Evolutionary conservation across 805 yeast species (phyloP).

Genomic region (Yarrowia bubula): DNA sequence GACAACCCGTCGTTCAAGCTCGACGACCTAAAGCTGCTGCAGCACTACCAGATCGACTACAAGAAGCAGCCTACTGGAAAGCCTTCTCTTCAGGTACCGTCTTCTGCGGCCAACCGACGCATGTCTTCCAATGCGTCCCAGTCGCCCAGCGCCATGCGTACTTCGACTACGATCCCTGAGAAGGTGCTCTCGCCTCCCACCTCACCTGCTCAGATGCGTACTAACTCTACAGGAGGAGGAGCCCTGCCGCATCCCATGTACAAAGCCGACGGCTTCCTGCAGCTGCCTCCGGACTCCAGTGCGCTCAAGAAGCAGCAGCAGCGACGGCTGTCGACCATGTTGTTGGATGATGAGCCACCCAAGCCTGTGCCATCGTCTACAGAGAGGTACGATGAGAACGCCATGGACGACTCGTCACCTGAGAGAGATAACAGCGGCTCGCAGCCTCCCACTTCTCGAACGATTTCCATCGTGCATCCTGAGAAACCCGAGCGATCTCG

Average conservation of each 20-base stretch:
- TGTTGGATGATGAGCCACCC: slow-evolving; percentile 15
- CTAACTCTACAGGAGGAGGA: slow-evolving; percentile 9
- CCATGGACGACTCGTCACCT: slow-evolving; percentile 19
- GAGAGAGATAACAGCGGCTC: slow-evolving; percentile 17
- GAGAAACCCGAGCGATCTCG: slow-evolving; percentile 21
- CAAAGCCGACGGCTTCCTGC: slow-evolving; percentile 19
- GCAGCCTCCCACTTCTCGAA: slow-evolving; percentile 13
- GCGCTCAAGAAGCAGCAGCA: slow-evolving; percentile 20
- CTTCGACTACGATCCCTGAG: background rate
- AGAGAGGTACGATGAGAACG: slow-evolving; percentile 1
- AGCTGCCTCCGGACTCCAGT: slow-evolving; percentile 17
- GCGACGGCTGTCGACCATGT: background rate
- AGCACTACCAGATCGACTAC: slow-evolving; percentile 22
- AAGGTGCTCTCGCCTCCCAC: background rate
- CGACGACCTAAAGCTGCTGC: slow-evolving; percentile 15
- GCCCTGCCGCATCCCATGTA: slow-evolving; percentile 4
- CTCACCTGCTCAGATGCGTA: background rate
- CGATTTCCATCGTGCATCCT: slow-evolving; percentile 24
- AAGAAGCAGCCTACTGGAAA: slow-evolving; percentile 11
- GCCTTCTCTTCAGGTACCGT: background rate
- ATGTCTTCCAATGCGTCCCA: slow-evolving; percentile 4
- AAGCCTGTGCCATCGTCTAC: background rate
- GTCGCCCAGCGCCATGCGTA: background rate
- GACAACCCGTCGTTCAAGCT: slow-evolving; percentile 27
- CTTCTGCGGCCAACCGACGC: slow-evolving; percentile 1